Conservation (phyloP, 768 basidiomycete species). For the Leccinellum albellum region DNA sequence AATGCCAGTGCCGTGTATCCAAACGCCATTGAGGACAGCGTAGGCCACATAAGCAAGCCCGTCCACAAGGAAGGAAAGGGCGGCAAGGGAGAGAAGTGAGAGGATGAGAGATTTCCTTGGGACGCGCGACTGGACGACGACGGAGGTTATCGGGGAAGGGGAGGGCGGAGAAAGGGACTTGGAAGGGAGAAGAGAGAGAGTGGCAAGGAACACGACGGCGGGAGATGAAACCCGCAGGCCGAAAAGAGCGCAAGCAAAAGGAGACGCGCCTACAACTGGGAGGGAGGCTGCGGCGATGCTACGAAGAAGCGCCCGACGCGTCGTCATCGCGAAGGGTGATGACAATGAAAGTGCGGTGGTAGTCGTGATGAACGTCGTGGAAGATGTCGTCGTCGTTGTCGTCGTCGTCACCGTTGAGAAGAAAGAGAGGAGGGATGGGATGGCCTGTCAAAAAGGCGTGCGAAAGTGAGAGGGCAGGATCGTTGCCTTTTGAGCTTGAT, state of each 20-base stretch:
- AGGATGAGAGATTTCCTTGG: slow-evolving; percentile 80
- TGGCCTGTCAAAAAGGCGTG: slow-evolving; percentile 28
- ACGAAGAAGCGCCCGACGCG: slow-evolving; percentile 22
- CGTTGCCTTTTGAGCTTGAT: slow-evolving; percentile 30
- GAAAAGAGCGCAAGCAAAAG: slow-evolving; percentile 40
- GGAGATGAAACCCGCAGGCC: slow-evolving; percentile 66
- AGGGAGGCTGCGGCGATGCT: slow-evolving; percentile 22
- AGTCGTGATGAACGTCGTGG: slow-evolving; percentile 10
- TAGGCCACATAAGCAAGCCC: slow-evolving; percentile 67
- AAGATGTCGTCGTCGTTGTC: slow-evolving; percentile 20
- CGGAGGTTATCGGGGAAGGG: slow-evolving; percentile 66
- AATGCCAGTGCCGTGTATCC: slow-evolving; percentile 61
- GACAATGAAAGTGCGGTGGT: neutral
- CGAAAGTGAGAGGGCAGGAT: slow-evolving; percentile 22
- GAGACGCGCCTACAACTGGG: slow-evolving; percentile 22
- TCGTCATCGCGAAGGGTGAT: slow-evolving; percentile 17
- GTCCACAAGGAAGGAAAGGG: slow-evolving; percentile 75
- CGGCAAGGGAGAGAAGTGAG: slow-evolving; percentile 59
- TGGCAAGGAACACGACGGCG: slow-evolving; percentile 55
- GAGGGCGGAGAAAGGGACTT: slow-evolving; percentile 42
- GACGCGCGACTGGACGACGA: slow-evolving; percentile 66
- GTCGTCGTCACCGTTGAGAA: slow-evolving; percentile 29
- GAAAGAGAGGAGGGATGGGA: slow-evolving; percentile 22
- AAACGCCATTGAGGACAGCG: slow-evolving; percentile 60
- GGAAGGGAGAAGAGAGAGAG: slow-evolving; percentile 55